Evolutionary conservation across 2,329 filamentous ascomycete species (phyloP).

Genomic region (Scedosporium boydii): DNA sequence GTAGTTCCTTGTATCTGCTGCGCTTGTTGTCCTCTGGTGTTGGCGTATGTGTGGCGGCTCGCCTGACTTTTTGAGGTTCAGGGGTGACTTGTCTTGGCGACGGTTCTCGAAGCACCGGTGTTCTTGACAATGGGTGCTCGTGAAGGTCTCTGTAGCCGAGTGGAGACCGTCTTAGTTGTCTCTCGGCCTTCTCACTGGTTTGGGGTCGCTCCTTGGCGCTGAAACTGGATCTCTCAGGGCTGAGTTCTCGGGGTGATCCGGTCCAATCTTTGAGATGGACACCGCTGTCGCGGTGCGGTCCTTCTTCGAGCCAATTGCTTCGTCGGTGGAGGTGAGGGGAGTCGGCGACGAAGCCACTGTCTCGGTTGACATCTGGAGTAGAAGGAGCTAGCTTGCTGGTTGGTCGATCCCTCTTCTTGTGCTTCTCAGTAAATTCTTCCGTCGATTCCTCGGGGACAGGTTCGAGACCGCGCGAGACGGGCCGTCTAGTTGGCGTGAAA

Average conservation of each 20-base stretch:
- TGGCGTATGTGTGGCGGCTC: constrained; percentile 12
- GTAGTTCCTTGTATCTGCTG: constrained; percentile 16
- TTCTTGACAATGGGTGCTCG: constrained; percentile 22
- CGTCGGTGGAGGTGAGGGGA: constrained; percentile 31
- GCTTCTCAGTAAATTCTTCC: constrained; percentile 11
- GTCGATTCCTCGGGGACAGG: constrained; percentile 38
- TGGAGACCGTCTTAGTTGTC: constrained; percentile 9
- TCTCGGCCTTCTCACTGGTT: constrained; percentile 14
- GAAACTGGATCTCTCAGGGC: constrained; percentile 7
- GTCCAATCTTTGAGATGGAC: constrained; percentile 42
- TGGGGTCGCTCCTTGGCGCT: constrained; percentile 2
- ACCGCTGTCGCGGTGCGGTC: constrained; percentile 42
- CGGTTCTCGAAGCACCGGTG: constrained; percentile 31
- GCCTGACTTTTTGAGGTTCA: constrained; percentile 33
- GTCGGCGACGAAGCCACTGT: constrained; percentile 38
- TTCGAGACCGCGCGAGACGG: constrained; percentile 29
- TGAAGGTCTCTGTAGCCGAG: constrained; percentile 6
- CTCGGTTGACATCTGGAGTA: constrained; percentile 31
- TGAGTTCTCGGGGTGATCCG: constrained; percentile 19
- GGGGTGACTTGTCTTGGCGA: constrained; percentile 25
- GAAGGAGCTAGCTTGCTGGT: constrained; percentile 7
- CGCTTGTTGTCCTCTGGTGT: constrained; percentile 9
- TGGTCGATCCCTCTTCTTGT: constrained; percentile 33
- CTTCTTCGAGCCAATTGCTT: constrained; percentile 22
- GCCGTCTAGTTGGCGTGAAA: background rate